phyloP scores from a whole-genome alignment of 352 stramenopile species.

The Phytophthora hybrid region DNA sequence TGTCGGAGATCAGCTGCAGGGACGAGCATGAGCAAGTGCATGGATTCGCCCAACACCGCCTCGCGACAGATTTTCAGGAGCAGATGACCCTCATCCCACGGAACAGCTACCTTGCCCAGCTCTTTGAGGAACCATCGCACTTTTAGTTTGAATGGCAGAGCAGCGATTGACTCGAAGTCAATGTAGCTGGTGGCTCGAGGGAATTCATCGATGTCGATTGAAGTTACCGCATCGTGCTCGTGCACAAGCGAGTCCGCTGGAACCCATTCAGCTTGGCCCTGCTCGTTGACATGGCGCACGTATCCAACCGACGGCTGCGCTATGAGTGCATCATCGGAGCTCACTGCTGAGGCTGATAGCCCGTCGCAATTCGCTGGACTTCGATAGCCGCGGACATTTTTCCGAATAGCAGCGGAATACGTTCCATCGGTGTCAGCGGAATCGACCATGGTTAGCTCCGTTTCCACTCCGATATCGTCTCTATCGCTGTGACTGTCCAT shows the following conservation, averaged over 20 bases:
- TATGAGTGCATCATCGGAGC: conserved; percentile 51
- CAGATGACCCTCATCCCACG: conserved; percentile 83
- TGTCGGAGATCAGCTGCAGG: conserved; percentile 74
- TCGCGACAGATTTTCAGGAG: conserved; percentile 84
- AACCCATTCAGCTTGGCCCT: conserved; percentile 78
- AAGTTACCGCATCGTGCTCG: conserved; percentile 44
- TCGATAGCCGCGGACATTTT: conserved; percentile 45
- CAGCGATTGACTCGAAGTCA: conserved; percentile 80
- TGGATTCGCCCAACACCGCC: conserved; percentile 78
- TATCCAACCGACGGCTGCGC: conserved; percentile 79
- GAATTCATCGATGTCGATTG: conserved; percentile 81
- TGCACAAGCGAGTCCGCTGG: conserved; percentile 74
- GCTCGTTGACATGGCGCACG: conserved; percentile 73
- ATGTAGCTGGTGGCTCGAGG: conserved; percentile 75
- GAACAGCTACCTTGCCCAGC: conserved; percentile 75
- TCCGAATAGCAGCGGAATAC: conserved; percentile 66
- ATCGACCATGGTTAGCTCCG: conserved; percentile 71
- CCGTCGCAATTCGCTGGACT: conserved; percentile 13
- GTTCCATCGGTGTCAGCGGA: conserved; percentile 43
- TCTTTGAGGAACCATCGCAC: conserved; percentile 84
- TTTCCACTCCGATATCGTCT: conserved; percentile 61
- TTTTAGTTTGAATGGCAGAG: conserved; percentile 77
- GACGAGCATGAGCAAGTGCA: conserved; percentile 85
- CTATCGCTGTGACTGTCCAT: conserved; percentile 23
- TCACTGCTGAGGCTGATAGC: conserved; percentile 17